Evolutionary conservation across 169 alveolate species (phyloP), one percentile per base, ranked within the genome.

Genomic region (Eimeria tenella): DNA sequence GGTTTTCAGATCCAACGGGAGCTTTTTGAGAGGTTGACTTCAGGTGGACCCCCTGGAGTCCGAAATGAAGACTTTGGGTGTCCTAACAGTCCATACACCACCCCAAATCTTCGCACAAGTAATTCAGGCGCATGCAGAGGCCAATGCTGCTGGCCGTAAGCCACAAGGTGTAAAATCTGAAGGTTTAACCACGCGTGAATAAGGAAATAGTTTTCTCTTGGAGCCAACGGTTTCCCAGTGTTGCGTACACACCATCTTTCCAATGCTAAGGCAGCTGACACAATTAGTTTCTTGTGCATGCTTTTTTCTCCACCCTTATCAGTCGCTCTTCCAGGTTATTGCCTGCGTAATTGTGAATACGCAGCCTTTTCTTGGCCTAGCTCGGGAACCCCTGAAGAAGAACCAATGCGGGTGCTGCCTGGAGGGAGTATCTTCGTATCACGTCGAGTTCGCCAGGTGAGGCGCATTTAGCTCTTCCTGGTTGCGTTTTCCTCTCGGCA

Each of bases 361-460:
- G 91, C 91, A 84, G 91, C 70, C 17, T 87, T 84, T 56, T 60
- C 86, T 25, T 62, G 94, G 71, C 50, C 84, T 15, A 90, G 90
- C 49, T 56, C 73, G 56, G 75, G 79, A 23, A 86, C 52, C 71
- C 63, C 86, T n/a, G 77, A 42, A 42, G 86, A 91, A 3, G 91
- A 77, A 7, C 90, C 90, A 5, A 55, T 93, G 65, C 79, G 73
- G 56, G 94, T 93, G 6, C 56, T 83, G 74, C 91, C 96, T 9
- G 90, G 84, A 11, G 96, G 96, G 7, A 53, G 90, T 62, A 19
- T 94, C 79, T 94, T 91, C 73, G 94, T 74, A 52, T 93, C 94
- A 15, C 94, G 94, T 6, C 73, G 86, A n/a, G 95, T 91, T 4
- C 89, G 95, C 23, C 89, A 81, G 86, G 81, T 92, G 56, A 19